Evolutionary conservation across 2,329 filamentous ascomycete species (phyloP), one percentile per base, ranked within the genome.

Genomic region (Pseudogymnoascus sp.): DNA sequence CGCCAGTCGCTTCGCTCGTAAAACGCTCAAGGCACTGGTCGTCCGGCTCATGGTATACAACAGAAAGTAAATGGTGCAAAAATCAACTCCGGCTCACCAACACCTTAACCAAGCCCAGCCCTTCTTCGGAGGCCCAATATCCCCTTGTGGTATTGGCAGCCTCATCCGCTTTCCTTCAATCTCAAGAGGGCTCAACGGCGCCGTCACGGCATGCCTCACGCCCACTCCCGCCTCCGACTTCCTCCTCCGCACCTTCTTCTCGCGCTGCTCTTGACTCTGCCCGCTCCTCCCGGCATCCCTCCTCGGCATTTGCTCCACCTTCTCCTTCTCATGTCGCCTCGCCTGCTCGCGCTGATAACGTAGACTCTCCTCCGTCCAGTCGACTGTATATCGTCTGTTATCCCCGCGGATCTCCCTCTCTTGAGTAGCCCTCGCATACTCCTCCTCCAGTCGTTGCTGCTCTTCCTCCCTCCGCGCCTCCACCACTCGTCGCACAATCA

Each of bases 401-500:
- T 56, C 49, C 5, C 46, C 8, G 2, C 16, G 25, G 1, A 9
- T 14, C 49, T 56, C 49, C 28, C 49, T 56, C n/a, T 56, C 49
- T 5, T 11, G 16, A 34, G 49, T 56, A 12, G 49, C 49, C 16
- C 49, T 56, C 9, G 49, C 49, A 56, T 56, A 56, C 49, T 56
- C 49, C 28, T 56, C 49, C 5, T 56, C 49, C 9, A 56, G 16
- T n/a, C 49, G 25, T 18, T n/a, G 49, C 28, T 56, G 49, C n/a
- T 56, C 43, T 1, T 69, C 68, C 14, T 61, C 25, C 60, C 67
- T 64, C 42, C 72, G 66, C 16, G 68, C 70, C 77, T 87, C 84
- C 56, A 84, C 79, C 60, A 88, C 85, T 61, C 85, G 79, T 25
- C 84, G 79, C 46, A 88, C 82, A 64, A 88, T 84, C 40, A 87